Evolutionary conservation across 169 alveolate genomes (phyloP).

Genomic region (Plasmodium cynomolgi): DNA sequence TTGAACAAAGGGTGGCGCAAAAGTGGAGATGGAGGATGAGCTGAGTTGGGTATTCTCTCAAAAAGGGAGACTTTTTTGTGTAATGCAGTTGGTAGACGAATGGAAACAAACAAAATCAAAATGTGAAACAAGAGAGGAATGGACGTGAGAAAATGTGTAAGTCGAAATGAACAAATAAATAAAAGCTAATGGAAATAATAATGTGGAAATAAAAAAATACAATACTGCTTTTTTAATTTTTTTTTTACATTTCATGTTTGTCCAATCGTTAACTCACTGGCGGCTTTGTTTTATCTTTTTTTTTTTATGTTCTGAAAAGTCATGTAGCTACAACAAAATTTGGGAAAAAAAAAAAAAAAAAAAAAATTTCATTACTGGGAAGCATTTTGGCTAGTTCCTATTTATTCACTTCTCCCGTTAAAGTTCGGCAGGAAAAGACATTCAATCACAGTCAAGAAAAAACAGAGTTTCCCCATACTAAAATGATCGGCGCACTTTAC

Average conservation of each 20-base stretch:
- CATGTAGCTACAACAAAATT: neutral
- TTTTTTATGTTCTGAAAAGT: neutral
- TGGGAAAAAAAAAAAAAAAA: neutral
- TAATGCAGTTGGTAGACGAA: neutral
- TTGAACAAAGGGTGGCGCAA: neutral
- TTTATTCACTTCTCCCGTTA: neutral
- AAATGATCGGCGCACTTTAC: neutral
- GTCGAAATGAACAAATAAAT: neutral
- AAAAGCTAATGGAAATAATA: neutral
- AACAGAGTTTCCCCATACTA: neutral
- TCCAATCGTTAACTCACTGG: neutral
- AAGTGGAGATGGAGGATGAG: neutral
- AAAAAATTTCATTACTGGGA: neutral
- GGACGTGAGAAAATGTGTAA: neutral
- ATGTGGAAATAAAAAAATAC: too few relatives aligned
- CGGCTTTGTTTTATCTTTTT: neutral
- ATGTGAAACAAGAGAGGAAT: neutral
- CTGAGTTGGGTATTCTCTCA: neutral
- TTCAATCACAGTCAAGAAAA: neutral
- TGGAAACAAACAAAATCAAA: neutral
- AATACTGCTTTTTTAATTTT: neutral
- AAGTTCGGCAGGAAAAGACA: neutral
- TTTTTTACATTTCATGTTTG: neutral
- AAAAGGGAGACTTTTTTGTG: neutral
- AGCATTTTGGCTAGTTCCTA: neutral